A percentile compares a stretch with the other conserved stretches of the same genome.
These are phyloP conservation scores for Chytridium lagenaria DNA, from an alignment of 371 early-diverging fungal species.

Conservation along the genomic window DNA sequence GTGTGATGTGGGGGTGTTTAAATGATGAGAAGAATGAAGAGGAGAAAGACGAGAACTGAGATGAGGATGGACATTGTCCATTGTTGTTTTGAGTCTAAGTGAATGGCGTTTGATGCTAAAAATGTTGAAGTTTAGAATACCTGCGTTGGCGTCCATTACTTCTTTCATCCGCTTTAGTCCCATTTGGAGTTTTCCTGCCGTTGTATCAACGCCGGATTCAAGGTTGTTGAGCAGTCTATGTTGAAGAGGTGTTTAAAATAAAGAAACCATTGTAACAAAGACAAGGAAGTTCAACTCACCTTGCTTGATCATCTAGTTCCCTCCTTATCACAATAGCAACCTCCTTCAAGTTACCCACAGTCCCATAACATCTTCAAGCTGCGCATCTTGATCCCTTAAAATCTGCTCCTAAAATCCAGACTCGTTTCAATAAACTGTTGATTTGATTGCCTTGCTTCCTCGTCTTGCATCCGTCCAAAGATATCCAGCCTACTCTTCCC, in stretches of 20 bases:
- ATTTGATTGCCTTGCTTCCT: not conserved
- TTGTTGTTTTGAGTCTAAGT: constrained; percentile 54
- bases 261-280: not conserved
- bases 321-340: constrained; percentile 68
- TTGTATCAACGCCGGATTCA: constrained; percentile 57
- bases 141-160: constrained; percentile 57
- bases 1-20: no score
- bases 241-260: not conserved
- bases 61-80: constrained; percentile 57
- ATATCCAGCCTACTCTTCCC: no score
- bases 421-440: constrained; percentile 49
- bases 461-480: no score
- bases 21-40: constrained; percentile 44
- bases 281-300: not conserved
- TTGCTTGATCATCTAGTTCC: constrained; percentile 68
- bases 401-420: constrained; percentile 51
- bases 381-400: constrained; percentile 66
- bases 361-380: constrained; percentile 64
- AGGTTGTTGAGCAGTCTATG: constrained; percentile 61
- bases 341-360: no score
- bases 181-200: constrained; percentile 56
- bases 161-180: constrained; percentile 53
- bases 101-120: not conserved
- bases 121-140: constrained; percentile 21
- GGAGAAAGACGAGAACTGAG: constrained; percentile 57